Conservation (phyloP, 2,329 filamentous ascomycete genomes). For the Aspergillus clavatus region DNA sequence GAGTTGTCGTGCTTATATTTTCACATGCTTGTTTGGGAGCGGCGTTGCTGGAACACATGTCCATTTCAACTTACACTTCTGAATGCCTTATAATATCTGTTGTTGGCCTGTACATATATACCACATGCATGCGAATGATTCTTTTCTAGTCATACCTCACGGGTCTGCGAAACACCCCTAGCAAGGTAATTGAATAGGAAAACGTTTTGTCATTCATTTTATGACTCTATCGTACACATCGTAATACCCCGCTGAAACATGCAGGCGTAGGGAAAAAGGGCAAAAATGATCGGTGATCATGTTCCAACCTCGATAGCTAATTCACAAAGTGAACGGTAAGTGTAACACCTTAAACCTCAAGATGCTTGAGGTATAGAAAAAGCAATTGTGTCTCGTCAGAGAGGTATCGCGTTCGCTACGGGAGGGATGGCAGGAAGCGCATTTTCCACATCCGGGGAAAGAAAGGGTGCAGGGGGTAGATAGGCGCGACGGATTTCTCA, state of each 20-base stretch:
- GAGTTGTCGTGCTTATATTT: neutral
- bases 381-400: slow-evolving; percentile 12
- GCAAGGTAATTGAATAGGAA: too few relatives aligned
- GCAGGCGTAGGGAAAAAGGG: neutral
- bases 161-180: too few relatives aligned
- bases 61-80: neutral
- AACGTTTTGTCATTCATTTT: too few relatives aligned
- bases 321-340: too few relatives aligned
- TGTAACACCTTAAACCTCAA: too few relatives aligned
- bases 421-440: slow-evolving; percentile 25
- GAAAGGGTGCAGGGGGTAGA: slow-evolving; percentile 75
- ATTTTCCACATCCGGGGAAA: slow-evolving; percentile 36
- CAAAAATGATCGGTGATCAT: neutral
- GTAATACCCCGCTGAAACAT: slow-evolving; percentile 1
- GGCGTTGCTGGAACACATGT: neutral
- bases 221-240: slow-evolving; percentile 11
- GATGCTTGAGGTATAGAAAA: neutral
- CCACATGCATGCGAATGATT: neutral
- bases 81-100: neutral
- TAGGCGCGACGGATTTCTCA: slow-evolving; percentile 67
- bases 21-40: neutral
- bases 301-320: neutral
- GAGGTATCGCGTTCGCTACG: slow-evolving; percentile 23
- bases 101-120: neutral
- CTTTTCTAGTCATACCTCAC: neutral